phyloP scores from a whole-genome alignment of 2,329 filamentous ascomycete genomes.

The Ophiobolus disseminans region DNA sequence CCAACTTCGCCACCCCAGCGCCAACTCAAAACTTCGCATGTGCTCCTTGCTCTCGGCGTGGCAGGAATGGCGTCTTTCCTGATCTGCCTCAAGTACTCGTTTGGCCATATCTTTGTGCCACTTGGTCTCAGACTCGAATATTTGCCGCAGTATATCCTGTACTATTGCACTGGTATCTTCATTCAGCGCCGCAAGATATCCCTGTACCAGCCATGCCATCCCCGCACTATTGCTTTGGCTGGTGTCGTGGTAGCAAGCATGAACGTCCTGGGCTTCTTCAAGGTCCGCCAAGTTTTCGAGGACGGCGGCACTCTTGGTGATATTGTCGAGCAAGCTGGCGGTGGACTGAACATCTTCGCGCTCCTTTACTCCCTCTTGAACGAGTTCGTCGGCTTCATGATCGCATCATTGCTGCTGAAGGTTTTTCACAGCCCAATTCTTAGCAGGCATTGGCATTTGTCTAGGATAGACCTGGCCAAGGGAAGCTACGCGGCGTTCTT shows the following conservation, averaged over 20 bases:
- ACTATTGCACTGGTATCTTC: slow-evolving; percentile 21
- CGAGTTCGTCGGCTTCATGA: slow-evolving; percentile 13
- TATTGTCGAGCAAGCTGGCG: background rate
- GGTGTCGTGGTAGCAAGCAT: background rate
- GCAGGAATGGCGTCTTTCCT: slow-evolving; percentile 11
- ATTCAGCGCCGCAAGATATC: background rate
- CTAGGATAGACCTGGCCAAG: slow-evolving; percentile 9
- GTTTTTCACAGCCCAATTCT: slow-evolving; percentile 3
- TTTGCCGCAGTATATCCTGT: slow-evolving; percentile 22
- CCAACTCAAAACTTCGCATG: background rate
- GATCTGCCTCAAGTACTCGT: slow-evolving; percentile 14
- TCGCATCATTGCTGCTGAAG: background rate
- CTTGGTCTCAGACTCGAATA: slow-evolving; percentile 19
- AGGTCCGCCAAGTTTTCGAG: background rate
- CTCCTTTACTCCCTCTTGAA: slow-evolving; percentile 18
- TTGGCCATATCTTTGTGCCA: slow-evolving; percentile 9
- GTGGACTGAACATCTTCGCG: slow-evolving; percentile 14
- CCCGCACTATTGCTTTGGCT: background rate
- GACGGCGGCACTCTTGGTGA: background rate
- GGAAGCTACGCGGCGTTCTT: slow-evolving; percentile 28
- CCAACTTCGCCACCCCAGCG: background rate
- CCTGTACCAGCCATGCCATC: background rate
- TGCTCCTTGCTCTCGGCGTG: slow-evolving; percentile 2
- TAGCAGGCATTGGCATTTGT: slow-evolving; percentile 3
- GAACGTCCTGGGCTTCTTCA: background rate